Conservation (phyloP, 345 rosid genomes). For the Camelina sativa region DNA sequence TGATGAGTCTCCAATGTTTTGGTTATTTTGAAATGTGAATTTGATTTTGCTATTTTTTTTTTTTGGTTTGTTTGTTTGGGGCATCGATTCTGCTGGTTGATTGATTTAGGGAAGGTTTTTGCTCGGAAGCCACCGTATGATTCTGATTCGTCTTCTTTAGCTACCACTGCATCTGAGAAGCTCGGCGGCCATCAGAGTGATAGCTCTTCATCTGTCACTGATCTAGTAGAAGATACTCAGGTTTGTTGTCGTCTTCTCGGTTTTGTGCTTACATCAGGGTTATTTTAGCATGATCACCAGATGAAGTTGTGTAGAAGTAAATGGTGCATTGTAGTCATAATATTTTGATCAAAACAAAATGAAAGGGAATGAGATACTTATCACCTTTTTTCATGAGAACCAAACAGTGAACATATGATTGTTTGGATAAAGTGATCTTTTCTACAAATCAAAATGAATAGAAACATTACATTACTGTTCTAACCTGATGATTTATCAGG, state of each 20-base stretch:
- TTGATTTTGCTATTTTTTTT: conserved; percentile 40
- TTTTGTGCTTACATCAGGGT: conserved; percentile 9
- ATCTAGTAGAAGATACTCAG: conserved; percentile 60
- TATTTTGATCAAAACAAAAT: too few species aligned
- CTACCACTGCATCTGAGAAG: conserved; percentile 63
- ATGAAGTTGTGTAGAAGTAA: too few species aligned
- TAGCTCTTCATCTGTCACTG: conserved; percentile 53
- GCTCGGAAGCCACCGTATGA: conserved; percentile 66
- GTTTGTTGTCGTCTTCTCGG: conserved; percentile 42
- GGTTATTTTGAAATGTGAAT: conserved; percentile 27
- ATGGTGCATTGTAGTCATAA: too few species aligned
- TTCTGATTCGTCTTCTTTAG: conserved; percentile 59
- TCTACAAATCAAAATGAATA: not conserved
- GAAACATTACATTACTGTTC: not conserved
- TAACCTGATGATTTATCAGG: conserved; percentile 14
- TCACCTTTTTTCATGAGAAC: conserved; percentile 1
- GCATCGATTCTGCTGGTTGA: conserved; percentile 10
- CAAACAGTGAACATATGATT: conserved; percentile 1
- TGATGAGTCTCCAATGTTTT: not conserved
- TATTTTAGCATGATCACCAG: not conserved
- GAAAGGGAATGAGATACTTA: not conserved
- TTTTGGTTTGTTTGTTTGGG: not conserved
- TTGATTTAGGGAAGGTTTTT: conserved; percentile 63
- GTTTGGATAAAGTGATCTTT: not conserved
- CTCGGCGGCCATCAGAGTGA: conserved; percentile 52